Conservation (phyloP, 2,329 filamentous ascomycete species). For the Ophiocordyceps camponoti-floridani region DNA sequence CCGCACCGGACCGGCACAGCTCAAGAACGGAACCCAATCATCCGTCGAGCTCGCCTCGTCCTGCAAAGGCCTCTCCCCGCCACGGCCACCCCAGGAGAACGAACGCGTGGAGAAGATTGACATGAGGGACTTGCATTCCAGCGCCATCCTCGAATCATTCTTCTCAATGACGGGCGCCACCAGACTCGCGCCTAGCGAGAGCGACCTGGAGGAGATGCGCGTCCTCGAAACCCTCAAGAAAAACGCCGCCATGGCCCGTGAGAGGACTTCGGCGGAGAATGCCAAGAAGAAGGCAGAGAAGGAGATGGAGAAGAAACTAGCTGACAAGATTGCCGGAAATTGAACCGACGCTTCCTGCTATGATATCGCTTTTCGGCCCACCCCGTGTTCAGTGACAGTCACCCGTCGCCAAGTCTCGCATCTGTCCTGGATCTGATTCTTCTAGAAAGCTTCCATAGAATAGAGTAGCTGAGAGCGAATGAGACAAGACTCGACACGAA, state of each 20-base stretch:
- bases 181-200: constrained; percentile 34
- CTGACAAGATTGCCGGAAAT: not conserved
- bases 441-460: too few relatives aligned
- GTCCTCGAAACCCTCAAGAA: constrained; percentile 35
- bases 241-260: constrained; percentile 34
- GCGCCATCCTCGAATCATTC: constrained; percentile 45
- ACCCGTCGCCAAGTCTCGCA: too few relatives aligned
- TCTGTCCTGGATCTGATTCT: too few relatives aligned
- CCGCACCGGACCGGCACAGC: constrained; percentile 10
- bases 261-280: constrained; percentile 30
- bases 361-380: not conserved
- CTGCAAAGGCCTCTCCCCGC: constrained; percentile 25
- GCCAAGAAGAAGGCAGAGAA: constrained; percentile 44
- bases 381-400: too few relatives aligned
- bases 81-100: constrained; percentile 25
- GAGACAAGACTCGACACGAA: too few relatives aligned
- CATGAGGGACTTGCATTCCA: constrained; percentile 44
- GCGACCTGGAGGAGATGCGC: constrained; percentile 37
- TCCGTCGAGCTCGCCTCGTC: constrained; percentile 24
- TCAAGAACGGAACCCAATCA: constrained; percentile 7
- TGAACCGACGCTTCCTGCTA: not conserved
- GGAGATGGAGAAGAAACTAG: constrained; percentile 24
- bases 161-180: constrained; percentile 43
- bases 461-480: too few relatives aligned
- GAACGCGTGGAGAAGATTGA: constrained; percentile 37